Percentiles rank a stretch among this genome's conserved stretches.
Evolutionary conservation across 306 rosid species (phyloP).

Genomic region (Purshia tridentata): DNA sequence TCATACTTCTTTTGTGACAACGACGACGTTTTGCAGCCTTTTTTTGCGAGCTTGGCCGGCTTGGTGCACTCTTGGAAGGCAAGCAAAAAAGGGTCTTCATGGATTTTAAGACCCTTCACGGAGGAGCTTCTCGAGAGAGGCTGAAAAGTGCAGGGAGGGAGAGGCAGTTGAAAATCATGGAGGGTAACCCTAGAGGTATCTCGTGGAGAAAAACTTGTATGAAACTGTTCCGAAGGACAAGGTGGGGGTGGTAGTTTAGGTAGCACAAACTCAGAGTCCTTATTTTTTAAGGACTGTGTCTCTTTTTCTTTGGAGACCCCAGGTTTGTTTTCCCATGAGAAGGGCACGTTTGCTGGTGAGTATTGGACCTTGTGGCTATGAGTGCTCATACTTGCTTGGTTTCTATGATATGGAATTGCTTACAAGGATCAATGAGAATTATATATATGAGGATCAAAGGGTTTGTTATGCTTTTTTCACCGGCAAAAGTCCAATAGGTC

Average conservation of each 20-base stretch:
- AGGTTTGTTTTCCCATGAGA: slow-evolving; percentile 82
- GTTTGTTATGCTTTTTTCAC: neutral
- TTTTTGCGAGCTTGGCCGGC: slow-evolving; percentile 17
- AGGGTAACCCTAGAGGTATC: slow-evolving; percentile 7
- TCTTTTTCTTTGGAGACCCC: slow-evolving; percentile 42
- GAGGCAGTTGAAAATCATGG: slow-evolving; percentile 55
- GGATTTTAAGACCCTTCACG: slow-evolving; percentile 40
- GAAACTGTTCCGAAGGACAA: neutral
- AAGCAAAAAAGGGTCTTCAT: slow-evolving; percentile 62
- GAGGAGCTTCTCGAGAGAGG: slow-evolving; percentile 44
- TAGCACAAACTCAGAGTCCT: no score
- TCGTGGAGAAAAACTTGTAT: no score
- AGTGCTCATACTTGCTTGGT: neutral
- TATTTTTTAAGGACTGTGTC: no score
- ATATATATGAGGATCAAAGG: neutral
- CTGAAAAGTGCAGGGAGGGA: slow-evolving; percentile 69
- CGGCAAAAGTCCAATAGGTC: slow-evolving; percentile 3
- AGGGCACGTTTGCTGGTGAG: slow-evolving; percentile 43
- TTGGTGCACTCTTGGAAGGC: slow-evolving; percentile 74
- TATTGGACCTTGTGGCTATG: slow-evolving; percentile 3
- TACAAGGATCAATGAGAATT: neutral
- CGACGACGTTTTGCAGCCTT: slow-evolving; percentile 17
- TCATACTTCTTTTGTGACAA: neutral
- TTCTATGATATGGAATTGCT: neutral
- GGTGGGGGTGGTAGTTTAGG: slow-evolving; percentile 60